Evolutionary conservation across 345 rosid species (phyloP).

Genomic region (Brassica juncea): DNA sequence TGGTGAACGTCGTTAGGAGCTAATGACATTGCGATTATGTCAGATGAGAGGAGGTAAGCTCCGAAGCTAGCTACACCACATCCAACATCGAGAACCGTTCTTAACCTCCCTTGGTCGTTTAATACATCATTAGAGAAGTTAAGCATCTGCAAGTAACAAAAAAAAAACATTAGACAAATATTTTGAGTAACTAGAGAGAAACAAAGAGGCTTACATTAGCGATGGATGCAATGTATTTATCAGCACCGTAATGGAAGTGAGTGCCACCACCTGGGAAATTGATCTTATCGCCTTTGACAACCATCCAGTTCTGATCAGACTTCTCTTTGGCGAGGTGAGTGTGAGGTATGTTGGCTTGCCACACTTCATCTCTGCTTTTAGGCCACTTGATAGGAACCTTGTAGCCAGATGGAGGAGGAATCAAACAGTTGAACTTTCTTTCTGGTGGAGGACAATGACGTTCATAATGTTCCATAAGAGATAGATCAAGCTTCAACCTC

Average conservation of each 20-base stretch:
- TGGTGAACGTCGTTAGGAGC: conserved; percentile 99
- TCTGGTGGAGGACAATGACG: conserved; percentile 97
- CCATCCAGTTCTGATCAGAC: conserved; percentile 99
- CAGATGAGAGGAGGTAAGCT: conserved; percentile 85
- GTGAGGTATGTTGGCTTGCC: conserved; percentile 99
- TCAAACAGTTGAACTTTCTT: conserved; percentile 89
- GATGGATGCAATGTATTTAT: conserved; percentile 86
- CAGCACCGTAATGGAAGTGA: conserved; percentile 99
- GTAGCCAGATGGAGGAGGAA: conserved; percentile 97
- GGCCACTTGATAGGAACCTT: conserved; percentile 99
- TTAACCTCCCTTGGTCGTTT: conserved; percentile 71
- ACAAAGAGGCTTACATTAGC: conserved; percentile 66
- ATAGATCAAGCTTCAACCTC: conserved; percentile 94
- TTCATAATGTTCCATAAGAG: conserved; percentile 97
- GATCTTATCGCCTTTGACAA: conserved; percentile 95
- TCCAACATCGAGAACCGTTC: conserved; percentile 97
- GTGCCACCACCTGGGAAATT: conserved; percentile 97
- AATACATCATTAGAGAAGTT: conserved; percentile 69
- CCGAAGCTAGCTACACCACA: conserved; percentile 99
- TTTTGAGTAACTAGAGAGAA: no score
- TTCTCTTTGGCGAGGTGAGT: conserved; percentile 98
- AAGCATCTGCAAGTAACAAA: conserved; percentile 73
- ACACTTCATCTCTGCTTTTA: conserved; percentile 96
- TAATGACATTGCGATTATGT: conserved; percentile 81
- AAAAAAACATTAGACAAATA: no score